These are phyloP conservation scores for Sabuloglossum arenarium DNA, from an alignment of 495 filamentous ascomycete genomes.

Conservation along the genomic window DNA sequence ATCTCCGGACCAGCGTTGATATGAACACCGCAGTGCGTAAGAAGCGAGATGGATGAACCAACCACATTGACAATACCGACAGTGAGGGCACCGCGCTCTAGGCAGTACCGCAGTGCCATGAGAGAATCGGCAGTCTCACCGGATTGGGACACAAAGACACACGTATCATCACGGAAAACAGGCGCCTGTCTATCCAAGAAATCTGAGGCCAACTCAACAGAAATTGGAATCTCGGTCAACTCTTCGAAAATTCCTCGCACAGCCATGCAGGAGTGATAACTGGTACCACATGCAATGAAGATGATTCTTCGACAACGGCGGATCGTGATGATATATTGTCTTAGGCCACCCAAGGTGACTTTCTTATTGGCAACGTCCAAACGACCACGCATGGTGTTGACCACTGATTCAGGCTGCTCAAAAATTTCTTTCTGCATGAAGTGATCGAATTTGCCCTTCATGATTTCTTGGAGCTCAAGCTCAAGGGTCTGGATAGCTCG, in stretches of 20 bases:
- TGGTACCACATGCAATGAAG: conserved; percentile 96
- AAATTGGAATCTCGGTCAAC: conserved; percentile 90
- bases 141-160: conserved; percentile 96
- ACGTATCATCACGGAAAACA: conserved; percentile 99
- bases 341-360: conserved; percentile 84
- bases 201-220: conserved; percentile 91
- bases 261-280: conserved; percentile 97
- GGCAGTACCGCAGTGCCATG: conserved; percentile 89
- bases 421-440: conserved; percentile 99
- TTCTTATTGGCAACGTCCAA: conserved; percentile 80
- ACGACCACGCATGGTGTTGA: conserved; percentile 99
- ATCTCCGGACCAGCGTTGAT: conserved; percentile 98
- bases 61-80: conserved; percentile 97
- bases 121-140: conserved; percentile 98
- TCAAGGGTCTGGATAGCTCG: conserved; percentile 95
- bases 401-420: conserved; percentile 95
- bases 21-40: conserved; percentile 98
- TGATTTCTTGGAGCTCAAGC: conserved; percentile 97
- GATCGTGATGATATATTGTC: conserved; percentile 91
- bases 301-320: conserved; percentile 89
- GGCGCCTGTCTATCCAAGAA: conserved; percentile 94
- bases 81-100: conserved; percentile 89
- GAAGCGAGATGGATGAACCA: conserved; percentile 89
- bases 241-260: conserved; percentile 96
- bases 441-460: conserved; percentile 99